Evolutionary conservation across 208 protist species (phyloP), one percentile per base, ranked within the genome.

Genomic region (Trypanosoma vivax): DNA sequence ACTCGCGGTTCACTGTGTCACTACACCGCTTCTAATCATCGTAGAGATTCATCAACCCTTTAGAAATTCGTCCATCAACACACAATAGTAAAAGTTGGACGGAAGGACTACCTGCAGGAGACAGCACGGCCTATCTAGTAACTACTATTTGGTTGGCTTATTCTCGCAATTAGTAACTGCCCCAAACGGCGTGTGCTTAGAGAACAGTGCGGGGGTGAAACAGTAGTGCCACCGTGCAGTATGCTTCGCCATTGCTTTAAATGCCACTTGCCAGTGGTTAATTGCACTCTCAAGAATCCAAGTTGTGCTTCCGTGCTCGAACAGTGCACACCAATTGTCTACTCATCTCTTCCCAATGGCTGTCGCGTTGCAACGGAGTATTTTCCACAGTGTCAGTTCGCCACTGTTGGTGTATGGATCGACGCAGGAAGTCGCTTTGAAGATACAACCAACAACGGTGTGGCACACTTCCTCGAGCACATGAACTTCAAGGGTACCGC

Each of bases 391-490:
- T 88, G 83, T 24, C 88, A 97, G 30, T 97, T 97, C 16, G 82
- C 90, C 27, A 98, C 92, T 18, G 83, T 99, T 18, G 97, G 97
- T 41, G 80, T 99, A 10, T 99, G 93, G 89, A 98, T 99, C 28
- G 94, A 99, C 65, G 86, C 94, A 3, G 98, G 98, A 37, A 96
- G 83, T 54, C 90, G 96, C 27, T 98, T 96, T 50, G 98, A 99
- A 83, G 95, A 75, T 16, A 67, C 89, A n/a, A 57, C 82, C 21
- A 99, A 97, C 79, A 99, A 98, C 73, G 98, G 98, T 41, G 88
- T 96, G 16, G 98, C 98, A 24, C 98, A 99, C 64, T 99, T 99
- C 58, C 79, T 99, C 1, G 97, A 99, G 79, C 97, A 99, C 75
- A 97, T 99, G 92, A 91, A 95, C 63, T 99, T 99, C 75, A 99